Conservation (phyloP, 2,329 filamentous ascomycete species). For the Dactylellina parvicollis region DNA sequence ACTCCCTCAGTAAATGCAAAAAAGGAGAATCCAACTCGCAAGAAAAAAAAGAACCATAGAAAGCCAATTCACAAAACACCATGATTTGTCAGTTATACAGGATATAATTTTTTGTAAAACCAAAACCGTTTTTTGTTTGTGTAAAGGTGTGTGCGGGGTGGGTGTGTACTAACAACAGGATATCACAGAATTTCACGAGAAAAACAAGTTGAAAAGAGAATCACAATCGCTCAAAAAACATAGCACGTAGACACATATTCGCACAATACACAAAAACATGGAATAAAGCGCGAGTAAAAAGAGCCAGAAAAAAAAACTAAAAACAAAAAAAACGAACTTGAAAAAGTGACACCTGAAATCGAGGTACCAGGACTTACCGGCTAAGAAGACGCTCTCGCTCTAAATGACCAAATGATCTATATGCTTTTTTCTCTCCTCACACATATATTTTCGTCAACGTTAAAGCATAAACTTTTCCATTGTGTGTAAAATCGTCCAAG, state of each 20-base stretch:
- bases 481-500: slow-evolving; percentile 1
- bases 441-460: slow-evolving; percentile 3
- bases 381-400: slow-evolving; percentile 29
- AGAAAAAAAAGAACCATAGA: slow-evolving; percentile 10
- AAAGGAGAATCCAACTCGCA: not conserved
- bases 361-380: slow-evolving; percentile 25
- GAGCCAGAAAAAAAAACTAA: slow-evolving; percentile 5
- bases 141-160: too few species aligned
- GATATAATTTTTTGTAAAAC: not conserved
- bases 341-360: not conserved
- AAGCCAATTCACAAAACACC: slow-evolving; percentile 25
- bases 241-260: slow-evolving; percentile 23
- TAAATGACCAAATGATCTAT: slow-evolving; percentile 49
- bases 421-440: slow-evolving; percentile 19
- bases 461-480: slow-evolving; percentile 34
- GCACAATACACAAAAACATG: not conserved
- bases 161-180: slow-evolving; percentile 21
- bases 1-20: not conserved
- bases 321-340: slow-evolving; percentile 1
- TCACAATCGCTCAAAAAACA: slow-evolving; percentile 38
- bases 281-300: slow-evolving; percentile 5
- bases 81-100: slow-evolving; percentile 11
- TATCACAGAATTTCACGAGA: slow-evolving; percentile 29
- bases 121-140: slow-evolving; percentile 2
- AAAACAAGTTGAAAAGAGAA: slow-evolving; percentile 11